phyloP scores from a whole-genome alignment of 2,329 filamentous ascomycete species.

The Pseudocercospora fijiensis region DNA sequence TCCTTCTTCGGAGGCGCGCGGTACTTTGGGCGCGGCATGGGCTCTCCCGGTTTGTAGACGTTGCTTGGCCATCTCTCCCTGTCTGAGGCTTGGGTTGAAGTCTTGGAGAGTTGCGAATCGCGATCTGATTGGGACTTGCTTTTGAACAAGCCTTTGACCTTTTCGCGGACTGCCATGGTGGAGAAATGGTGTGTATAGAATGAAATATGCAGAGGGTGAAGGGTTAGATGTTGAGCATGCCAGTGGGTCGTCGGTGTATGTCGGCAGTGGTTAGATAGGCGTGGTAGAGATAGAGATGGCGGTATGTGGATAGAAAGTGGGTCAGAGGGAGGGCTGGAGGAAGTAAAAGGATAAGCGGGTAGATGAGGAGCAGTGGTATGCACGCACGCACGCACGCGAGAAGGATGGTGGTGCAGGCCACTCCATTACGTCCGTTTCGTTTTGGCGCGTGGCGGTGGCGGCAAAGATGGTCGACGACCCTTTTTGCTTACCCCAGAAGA shows the following conservation, averaged over 20 bases:
- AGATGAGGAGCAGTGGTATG: background rate
- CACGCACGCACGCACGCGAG: background rate
- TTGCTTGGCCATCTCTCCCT: slow-evolving; percentile 43
- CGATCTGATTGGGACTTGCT: slow-evolving; percentile 36
- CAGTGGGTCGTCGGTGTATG: background rate
- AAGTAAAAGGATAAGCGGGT: background rate
- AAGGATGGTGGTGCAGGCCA: background rate
- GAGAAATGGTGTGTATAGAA: background rate
- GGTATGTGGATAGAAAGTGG: slow-evolving; percentile 2
- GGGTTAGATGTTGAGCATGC: background rate
- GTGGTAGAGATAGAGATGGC: background rate
- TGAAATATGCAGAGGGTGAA: slow-evolving; percentile 4
- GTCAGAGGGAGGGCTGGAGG: slow-evolving; percentile 2
- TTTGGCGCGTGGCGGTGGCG: slow-evolving; percentile 1
- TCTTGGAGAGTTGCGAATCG: slow-evolving; percentile 31
- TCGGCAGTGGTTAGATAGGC: background rate
- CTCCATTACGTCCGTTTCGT: background rate
- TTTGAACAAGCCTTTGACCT: slow-evolving; percentile 47
- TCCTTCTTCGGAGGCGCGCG: slow-evolving; percentile 50
- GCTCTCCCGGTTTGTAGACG: slow-evolving; percentile 53
- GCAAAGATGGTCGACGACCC: background rate
- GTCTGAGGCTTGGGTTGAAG: slow-evolving; percentile 32
- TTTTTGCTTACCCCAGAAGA: background rate
- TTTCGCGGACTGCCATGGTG: slow-evolving; percentile 50
- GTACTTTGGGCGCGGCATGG: slow-evolving; percentile 54